phyloP scores from a whole-genome alignment of 257 asterid genomes.

The Voacanga thouarsii region DNA sequence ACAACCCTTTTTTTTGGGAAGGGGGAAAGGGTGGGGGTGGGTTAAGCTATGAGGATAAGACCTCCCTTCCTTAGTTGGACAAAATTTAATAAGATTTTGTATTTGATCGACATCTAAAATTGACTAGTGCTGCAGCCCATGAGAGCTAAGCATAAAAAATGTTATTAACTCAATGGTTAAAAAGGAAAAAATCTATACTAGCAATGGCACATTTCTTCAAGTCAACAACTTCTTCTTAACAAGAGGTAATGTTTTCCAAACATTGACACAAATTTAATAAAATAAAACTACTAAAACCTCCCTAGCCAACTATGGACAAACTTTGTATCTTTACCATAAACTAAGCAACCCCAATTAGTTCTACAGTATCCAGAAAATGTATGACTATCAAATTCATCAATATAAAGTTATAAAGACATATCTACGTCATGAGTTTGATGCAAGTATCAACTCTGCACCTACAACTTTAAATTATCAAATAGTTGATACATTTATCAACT shows the following conservation, averaged over 20 bases:
- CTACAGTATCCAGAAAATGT: not conserved
- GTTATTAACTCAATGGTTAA: not conserved
- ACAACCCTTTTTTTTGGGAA: not conserved
- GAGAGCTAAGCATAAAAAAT: conserved; percentile 19
- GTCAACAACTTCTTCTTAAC: not conserved
- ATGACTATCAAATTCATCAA: not conserved
- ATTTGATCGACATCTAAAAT: conserved; percentile 97
- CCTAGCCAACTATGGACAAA: not conserved
- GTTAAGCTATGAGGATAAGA: not conserved
- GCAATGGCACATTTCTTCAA: not conserved
- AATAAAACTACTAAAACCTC: not conserved
- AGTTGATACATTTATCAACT: not conserved
- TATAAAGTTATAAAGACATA: not conserved
- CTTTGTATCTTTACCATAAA: not conserved
- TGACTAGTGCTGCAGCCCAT: conserved; percentile 94
- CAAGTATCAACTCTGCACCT: too few relatives aligned
- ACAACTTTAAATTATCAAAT: too few relatives aligned
- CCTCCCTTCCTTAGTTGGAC: conserved; percentile 86
- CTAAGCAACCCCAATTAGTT: not conserved
- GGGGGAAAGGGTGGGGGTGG: too few relatives aligned
- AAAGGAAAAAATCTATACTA: not conserved
- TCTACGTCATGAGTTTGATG: too few relatives aligned
- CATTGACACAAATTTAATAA: not conserved
- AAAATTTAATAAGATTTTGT: conserved; percentile 88
- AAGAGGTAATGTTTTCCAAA: not conserved